Conservation (phyloP, 1,284 basidiomycete genomes). For the Austroboletus olivaceoglutinosus region DNA sequence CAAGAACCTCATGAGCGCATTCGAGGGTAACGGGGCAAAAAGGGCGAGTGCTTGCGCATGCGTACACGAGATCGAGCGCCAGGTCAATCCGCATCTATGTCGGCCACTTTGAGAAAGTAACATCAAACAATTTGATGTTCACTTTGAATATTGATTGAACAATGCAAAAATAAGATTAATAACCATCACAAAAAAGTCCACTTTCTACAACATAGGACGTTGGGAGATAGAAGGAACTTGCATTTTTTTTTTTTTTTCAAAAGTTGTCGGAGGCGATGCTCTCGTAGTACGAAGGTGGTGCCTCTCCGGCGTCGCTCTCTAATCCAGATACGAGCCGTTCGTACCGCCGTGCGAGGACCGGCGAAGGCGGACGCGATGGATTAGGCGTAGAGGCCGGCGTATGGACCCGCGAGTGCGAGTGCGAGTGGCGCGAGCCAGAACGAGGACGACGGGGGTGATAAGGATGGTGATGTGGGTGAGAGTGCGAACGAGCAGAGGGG, state of each 20-base stretch:
- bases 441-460: neutral
- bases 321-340: constrained; percentile 64
- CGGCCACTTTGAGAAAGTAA: neutral
- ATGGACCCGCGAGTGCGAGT: neutral
- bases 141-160: neutral
- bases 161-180: no score
- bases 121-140: no score
- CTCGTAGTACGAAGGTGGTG: constrained; percentile 67
- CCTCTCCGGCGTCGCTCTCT: constrained; percentile 63
- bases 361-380: constrained; percentile 23
- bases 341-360: constrained; percentile 41
- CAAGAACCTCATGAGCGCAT: constrained; percentile 74
- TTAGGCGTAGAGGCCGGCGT: constrained; percentile 8
- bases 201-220: no score
- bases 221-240: no score
- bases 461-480: neutral
- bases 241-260: neutral
- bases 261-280: constrained; percentile 15
- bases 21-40: constrained; percentile 25
- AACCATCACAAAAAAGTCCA: no score
- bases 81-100: neutral
- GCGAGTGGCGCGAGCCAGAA: neutral
- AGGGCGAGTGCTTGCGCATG: neutral
- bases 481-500: neutral
- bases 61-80: neutral